These are phyloP conservation scores for Pseudoscleropodium purum DNA, from an alignment of 225 moss, liverwort and hornwort species.

Conservation along the genomic window DNA sequence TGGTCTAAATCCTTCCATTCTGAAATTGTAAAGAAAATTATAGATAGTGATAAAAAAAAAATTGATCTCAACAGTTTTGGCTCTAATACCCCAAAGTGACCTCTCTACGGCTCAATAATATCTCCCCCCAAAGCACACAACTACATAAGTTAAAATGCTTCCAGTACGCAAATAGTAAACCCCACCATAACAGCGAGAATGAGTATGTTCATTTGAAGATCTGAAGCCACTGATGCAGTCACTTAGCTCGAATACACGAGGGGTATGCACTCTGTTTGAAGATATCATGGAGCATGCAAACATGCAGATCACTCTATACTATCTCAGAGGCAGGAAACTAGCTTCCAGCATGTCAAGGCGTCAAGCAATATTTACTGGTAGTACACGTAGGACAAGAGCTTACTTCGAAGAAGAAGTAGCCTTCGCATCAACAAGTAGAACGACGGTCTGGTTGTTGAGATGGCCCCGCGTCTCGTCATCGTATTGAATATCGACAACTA, in stretches of 20 bases:
- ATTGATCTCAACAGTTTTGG: not conserved
- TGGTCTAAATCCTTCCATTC: not conserved
- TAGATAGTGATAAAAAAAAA: not conserved
- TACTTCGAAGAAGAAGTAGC: constrained; percentile 50
- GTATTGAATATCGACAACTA: constrained; percentile 65
- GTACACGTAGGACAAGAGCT: not conserved
- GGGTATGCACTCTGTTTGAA: not conserved
- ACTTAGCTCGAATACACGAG: not conserved
- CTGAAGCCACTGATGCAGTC: not conserved
- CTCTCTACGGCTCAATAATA: not conserved
- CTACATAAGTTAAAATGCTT: not conserved
- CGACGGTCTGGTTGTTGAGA: constrained; percentile 39
- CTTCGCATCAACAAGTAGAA: constrained; percentile 70
- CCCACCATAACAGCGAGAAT: not conserved
- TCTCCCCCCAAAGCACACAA: not conserved
- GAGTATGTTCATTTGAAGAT: not conserved
- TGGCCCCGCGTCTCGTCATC: constrained; percentile 61
- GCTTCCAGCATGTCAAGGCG: not conserved
- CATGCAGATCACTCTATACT: not conserved
- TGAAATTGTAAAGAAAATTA: not conserved
- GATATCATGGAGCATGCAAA: not conserved
- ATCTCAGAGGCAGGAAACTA: not conserved
- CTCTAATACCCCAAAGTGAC: not conserved
- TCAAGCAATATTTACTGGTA: not conserved
- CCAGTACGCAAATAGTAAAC: not conserved